Conservation (phyloP, 1,139 yeast genomes). For the Candida dubliniensis region DNA sequence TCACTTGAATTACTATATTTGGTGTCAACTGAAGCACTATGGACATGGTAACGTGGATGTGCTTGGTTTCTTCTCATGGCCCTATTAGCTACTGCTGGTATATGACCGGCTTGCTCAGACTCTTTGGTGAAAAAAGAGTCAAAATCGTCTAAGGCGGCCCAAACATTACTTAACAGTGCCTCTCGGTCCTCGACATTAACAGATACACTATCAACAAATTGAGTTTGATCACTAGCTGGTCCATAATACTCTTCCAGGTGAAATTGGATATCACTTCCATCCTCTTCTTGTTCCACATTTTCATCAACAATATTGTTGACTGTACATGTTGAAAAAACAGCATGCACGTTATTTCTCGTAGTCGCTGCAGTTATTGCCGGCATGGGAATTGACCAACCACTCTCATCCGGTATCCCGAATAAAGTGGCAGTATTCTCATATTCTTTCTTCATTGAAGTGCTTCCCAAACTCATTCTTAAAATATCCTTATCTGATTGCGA, state of each 20-base stretch:
- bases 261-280: constrained; percentile 53
- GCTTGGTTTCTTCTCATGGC: constrained; percentile 7
- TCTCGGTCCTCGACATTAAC: constrained; percentile 59
- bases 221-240: constrained; percentile 29
- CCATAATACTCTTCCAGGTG: constrained; percentile 68
- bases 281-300: constrained; percentile 20
- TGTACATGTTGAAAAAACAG: constrained; percentile 85
- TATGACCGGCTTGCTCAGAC: constrained; percentile 24
- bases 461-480: constrained; percentile 87
- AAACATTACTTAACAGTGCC: constrained; percentile 86
- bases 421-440: constrained; percentile 85
- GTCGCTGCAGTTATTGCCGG: constrained; percentile 87
- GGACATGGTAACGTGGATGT: constrained; percentile 31
- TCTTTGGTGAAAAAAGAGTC: constrained; percentile 91
- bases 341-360: constrained; percentile 90
- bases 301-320: constrained; percentile 30
- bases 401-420: constrained; percentile 95
- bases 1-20: constrained; percentile 33
- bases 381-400: constrained; percentile 98
- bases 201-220: constrained; percentile 34
- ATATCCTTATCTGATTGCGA: constrained; percentile 90
- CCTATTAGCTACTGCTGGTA: constrained; percentile 10
- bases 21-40: constrained; percentile 55
- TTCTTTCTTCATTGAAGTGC: constrained; percentile 71
- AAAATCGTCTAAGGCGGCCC: constrained; percentile 93